phyloP scores from a whole-genome alignment of 208 protist species.

The Acanthamoeba castellanii region DNA sequence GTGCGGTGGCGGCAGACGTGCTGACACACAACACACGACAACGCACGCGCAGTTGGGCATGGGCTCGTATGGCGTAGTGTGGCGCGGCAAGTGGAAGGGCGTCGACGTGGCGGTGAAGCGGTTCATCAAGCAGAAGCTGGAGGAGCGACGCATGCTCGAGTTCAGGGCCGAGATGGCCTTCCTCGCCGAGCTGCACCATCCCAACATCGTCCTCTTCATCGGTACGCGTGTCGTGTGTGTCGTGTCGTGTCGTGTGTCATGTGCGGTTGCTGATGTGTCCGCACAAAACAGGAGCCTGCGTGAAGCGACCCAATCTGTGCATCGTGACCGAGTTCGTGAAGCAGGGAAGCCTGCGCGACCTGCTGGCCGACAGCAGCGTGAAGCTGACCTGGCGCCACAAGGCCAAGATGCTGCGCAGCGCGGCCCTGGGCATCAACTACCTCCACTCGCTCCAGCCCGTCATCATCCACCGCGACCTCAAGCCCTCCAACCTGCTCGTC shows the following conservation, averaged over 20 bases:
- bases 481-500: conserved; percentile 11
- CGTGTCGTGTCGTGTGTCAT: background rate
- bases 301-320: conserved; percentile 53
- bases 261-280: background rate
- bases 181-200: conserved; percentile 62
- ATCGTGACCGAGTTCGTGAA: conserved; percentile 67
- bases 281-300: conserved; percentile 4
- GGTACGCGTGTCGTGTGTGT: background rate
- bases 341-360: conserved; percentile 11
- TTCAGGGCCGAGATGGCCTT: conserved; percentile 59
- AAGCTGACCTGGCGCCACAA: background rate
- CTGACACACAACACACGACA: background rate
- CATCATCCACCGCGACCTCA: conserved; percentile 68
- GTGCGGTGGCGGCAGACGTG: no score
- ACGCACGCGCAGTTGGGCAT: background rate
- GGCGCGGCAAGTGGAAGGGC: conserved; percentile 57
- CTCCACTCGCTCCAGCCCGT: conserved; percentile 43
- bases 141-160: conserved; percentile 44
- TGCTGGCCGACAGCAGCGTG: background rate
- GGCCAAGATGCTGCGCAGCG: conserved; percentile 34
- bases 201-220: conserved; percentile 69
- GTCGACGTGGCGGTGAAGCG: conserved; percentile 63
- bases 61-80: conserved; percentile 48
- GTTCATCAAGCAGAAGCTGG: conserved; percentile 68
- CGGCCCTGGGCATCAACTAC: conserved; percentile 47